Percentiles rank a stretch among this genome's conserved stretches.
These are phyloP conservation scores for Apophysomyces elegans DNA, from an alignment of 371 early-diverging fungal species.

Conservation along the genomic window DNA sequence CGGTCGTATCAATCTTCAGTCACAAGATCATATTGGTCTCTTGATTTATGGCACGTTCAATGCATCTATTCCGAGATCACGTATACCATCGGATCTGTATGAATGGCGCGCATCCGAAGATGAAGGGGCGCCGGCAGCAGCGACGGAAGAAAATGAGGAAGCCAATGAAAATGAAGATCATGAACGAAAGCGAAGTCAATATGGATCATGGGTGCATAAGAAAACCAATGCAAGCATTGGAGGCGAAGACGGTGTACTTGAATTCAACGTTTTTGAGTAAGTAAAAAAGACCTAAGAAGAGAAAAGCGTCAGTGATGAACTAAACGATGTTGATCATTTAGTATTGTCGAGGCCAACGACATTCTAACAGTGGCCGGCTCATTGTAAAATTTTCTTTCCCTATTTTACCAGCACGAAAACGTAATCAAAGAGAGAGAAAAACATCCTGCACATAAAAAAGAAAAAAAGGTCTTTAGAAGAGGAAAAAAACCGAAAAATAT, in stretches of 20 bases:
- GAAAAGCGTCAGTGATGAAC: background rate
- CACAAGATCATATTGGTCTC: constrained; percentile 94
- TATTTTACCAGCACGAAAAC: no score
- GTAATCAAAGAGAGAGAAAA: constrained; percentile 7
- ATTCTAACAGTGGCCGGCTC: constrained; percentile 79
- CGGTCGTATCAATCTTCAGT: constrained; percentile 91
- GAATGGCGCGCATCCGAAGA: constrained; percentile 63
- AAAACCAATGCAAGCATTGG: constrained; percentile 57
- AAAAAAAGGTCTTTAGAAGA: background rate
- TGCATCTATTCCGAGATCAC: constrained; percentile 87
- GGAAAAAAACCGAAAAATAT: no score
- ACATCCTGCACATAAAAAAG: background rate
- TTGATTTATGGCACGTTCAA: constrained; percentile 94
- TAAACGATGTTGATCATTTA: constrained; percentile 21
- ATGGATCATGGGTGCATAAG: constrained; percentile 66
- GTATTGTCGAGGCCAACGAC: constrained; percentile 74
- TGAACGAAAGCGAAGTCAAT: constrained; percentile 45
- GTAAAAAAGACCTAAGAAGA: constrained; percentile 20
- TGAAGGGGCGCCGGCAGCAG: constrained; percentile 14
- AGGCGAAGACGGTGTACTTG: constrained; percentile 58
- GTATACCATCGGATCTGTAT: constrained; percentile 77
- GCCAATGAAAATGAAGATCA: constrained; percentile 21
- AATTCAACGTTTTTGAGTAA: constrained; percentile 67
- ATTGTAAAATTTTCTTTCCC: constrained; percentile 34
- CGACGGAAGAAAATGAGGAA: constrained; percentile 20